Percentiles rank a stretch among this genome's conserved stretches.
Conservation (phyloP, 2,329 filamentous ascomycete genomes). For the Fusarium circinatum region DNA sequence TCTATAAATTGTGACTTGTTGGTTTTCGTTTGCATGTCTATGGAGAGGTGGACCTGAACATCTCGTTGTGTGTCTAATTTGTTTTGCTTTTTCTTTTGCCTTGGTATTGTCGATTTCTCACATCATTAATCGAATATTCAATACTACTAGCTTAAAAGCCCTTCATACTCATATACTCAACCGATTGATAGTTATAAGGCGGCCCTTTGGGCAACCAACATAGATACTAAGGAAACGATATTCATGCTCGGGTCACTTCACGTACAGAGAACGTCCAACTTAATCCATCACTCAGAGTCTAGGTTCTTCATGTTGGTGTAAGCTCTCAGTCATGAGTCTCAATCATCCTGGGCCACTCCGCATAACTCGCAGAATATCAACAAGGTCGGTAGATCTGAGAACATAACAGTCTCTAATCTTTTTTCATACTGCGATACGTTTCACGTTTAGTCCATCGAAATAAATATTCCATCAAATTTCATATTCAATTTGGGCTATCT, state of each 20-base stretch:
- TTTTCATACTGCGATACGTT: rapidly evolving
- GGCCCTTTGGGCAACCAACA: rapidly evolving
- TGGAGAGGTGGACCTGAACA: rapidly evolving
- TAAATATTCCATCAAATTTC: background rate
- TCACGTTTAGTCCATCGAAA: background rate
- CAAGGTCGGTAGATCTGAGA: rapidly evolving
- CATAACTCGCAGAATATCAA: rapidly evolving
- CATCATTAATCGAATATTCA: rapidly evolving
- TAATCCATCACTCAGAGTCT: no score
- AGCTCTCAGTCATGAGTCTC: background rate
- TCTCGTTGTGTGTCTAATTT: no score
- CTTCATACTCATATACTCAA: rapidly evolving
- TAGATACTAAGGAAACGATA: rapidly evolving
- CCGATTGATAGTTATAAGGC: rapidly evolving
- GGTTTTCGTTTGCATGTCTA: rapidly evolving
- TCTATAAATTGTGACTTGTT: background rate
- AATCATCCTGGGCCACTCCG: rapidly evolving
- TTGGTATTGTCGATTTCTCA: rapidly evolving
- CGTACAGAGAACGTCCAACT: background rate
- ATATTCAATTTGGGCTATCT: background rate
- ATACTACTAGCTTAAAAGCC: rapidly evolving
- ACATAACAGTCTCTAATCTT: rapidly evolving
- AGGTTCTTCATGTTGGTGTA: rapidly evolving
- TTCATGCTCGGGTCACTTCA: background rate
- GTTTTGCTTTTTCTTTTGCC: background rate